A percentile compares a stretch with the other conserved stretches of the same genome.
Evolutionary conservation across 83 land plant genomes (phyloP).

Genomic region (Picea abies): DNA sequence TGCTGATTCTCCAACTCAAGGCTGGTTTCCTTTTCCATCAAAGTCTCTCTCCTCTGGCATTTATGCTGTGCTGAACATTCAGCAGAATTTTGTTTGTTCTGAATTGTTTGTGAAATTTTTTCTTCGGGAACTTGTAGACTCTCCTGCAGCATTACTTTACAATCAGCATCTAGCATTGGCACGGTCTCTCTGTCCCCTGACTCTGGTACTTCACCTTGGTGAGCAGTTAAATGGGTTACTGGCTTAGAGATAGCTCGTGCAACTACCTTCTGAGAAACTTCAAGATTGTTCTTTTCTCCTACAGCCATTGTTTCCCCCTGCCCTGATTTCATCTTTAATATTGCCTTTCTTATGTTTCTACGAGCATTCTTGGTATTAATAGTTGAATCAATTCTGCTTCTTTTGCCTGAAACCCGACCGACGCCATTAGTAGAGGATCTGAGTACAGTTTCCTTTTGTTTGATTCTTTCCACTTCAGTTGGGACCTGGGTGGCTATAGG

Average conservation of each 20-base stretch:
- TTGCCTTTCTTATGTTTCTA: constrained; percentile 13
- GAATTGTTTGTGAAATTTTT: constrained; percentile 6
- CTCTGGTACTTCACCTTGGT: constrained; percentile 2
- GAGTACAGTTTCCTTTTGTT: neutral
- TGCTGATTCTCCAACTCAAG: neutral
- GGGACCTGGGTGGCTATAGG: constrained; percentile 16
- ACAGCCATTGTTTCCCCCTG: neutral
- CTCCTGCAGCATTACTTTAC: constrained; percentile 3
- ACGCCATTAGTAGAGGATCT: neutral
- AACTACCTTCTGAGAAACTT: constrained; percentile 8
- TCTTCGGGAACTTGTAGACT: constrained; percentile 1
- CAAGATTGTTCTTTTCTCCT: neutral
- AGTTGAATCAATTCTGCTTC: neutral
- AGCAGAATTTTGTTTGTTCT: constrained; percentile 6
- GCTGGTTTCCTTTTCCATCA: neutral
- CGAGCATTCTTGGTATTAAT: neutral
- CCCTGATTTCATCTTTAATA: constrained; percentile 1
- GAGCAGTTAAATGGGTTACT: neutral
- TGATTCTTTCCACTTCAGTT: constrained; percentile 6
- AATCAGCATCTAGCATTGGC: neutral
- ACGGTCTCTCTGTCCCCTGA: constrained; percentile 6
- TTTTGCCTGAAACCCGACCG: constrained; percentile 1
- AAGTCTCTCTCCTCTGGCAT: constrained; percentile 8
- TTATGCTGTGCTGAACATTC: constrained; percentile 1
- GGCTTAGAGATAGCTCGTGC: neutral